Evolutionary conservation across 1,284 basidiomycete species (phyloP), one percentile per base, ranked within the genome.

Genomic region (Naganishia sp.): DNA sequence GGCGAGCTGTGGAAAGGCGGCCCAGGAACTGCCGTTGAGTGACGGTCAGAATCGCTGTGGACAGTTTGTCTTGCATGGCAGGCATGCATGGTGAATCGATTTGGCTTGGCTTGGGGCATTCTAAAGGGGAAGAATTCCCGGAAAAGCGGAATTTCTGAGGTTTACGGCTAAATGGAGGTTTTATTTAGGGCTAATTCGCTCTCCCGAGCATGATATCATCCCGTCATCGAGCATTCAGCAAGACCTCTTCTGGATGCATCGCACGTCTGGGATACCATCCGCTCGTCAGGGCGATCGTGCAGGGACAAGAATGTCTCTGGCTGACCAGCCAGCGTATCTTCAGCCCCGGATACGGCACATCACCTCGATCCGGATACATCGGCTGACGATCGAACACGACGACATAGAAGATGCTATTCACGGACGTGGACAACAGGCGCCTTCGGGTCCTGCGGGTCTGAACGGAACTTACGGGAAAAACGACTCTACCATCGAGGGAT

Each of bases 341-440:
- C 58, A 65, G 51, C 67, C 63, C 23, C 63, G 67, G n/a, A 68
- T 65, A 42, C 56, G 67, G n/a, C 67, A 68, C 52, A 65, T 68
- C 49, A 62, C 57, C 35, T 60, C 62, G n/a, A 61, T 68, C 31
- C 56, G 63, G 15, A 47, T 68, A 5, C 67, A 68, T 50, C 60
- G 56, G 17, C 64, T 66, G 4, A 41, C 43, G 18, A 46, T 52
- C 23, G 13, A 25, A 3, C 35, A 15, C 9, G 47, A 39, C 35
- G 13, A 39, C 35, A 46, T 50, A 42, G 17, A 39, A 31, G 56
- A 49, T 21, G 18, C 17, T 15, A 39, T 39, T 6, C 4, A 39
- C 35, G 11, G 15, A 47, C 21, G 25, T 4, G 45, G 7, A 49
- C 17, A 31, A 32, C 25, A 25, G 18, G 42, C n/a, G 23, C 15